Conservation (phyloP, 1,139 yeast genomes). For the Nadsonia commutata region DNA sequence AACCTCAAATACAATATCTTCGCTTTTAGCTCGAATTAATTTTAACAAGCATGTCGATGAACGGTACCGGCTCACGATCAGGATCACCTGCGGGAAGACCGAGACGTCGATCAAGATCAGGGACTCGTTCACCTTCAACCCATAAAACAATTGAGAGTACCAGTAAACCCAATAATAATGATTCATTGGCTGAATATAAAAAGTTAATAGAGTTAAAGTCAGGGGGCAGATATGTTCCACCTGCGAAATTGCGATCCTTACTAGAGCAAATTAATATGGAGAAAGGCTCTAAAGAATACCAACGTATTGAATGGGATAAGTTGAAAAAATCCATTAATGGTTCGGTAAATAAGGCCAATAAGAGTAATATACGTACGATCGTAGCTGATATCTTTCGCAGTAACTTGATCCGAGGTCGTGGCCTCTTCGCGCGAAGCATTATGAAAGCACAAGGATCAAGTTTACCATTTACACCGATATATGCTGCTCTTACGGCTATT, state of each 20-base stretch:
- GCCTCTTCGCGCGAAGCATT: slow-evolving; percentile 39
- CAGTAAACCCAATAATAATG: slow-evolving; percentile 9
- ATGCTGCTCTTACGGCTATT: slow-evolving; percentile 44
- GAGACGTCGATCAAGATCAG: background rate
- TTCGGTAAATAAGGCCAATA: slow-evolving; percentile 32
- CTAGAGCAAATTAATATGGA: slow-evolving; percentile 25
- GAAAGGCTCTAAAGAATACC: slow-evolving; percentile 27
- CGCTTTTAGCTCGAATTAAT: too few relatives aligned
- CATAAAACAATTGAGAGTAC: background rate
- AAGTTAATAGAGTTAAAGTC: slow-evolving; percentile 27
- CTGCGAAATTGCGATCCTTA: slow-evolving; percentile 33
- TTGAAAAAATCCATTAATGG: slow-evolving; percentile 35
- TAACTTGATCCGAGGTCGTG: slow-evolving; percentile 47
- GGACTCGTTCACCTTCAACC: background rate
- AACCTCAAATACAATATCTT: too few relatives aligned
- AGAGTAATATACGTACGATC: slow-evolving; percentile 33
- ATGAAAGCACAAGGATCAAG: slow-evolving; percentile 41
- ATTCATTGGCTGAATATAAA: slow-evolving; percentile 25
- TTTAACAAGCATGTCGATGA: too few relatives aligned
- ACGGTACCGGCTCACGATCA: too few relatives aligned
- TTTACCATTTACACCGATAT: slow-evolving; percentile 31
- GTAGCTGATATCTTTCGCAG: slow-evolving; percentile 36
- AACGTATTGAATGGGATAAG: slow-evolving; percentile 40
- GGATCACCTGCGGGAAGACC: background rate
- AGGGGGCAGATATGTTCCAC: slow-evolving; percentile 39